Evolutionary conservation across 2,329 filamentous ascomycete species (phyloP).

Genomic region (Ustulina deusta): DNA sequence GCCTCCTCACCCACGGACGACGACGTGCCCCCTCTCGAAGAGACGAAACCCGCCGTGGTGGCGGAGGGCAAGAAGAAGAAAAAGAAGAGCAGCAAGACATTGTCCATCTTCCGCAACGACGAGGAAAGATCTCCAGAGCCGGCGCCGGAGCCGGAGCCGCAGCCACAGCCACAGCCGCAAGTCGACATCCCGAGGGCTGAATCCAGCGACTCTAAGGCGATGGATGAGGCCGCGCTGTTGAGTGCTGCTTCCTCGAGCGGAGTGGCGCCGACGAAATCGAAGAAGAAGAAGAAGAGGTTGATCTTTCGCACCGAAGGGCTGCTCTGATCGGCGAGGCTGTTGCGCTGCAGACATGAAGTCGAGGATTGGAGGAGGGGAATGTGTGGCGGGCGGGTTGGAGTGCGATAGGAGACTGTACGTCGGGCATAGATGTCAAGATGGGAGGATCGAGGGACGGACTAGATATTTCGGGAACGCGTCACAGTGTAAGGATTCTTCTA

Average conservation of each 20-base stretch:
- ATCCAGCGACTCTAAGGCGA: not conserved
- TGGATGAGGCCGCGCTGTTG: not conserved
- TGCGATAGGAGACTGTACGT: not conserved
- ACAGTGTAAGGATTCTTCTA: not conserved
- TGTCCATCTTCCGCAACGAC: conserved; percentile 23
- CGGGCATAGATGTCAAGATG: not conserved
- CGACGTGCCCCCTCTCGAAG: not conserved
- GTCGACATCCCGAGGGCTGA: not conserved
- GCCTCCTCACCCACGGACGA: not conserved
- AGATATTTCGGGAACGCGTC: not conserved
- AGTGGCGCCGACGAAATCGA: not conserved
- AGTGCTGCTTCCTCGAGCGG: conserved; percentile 7
- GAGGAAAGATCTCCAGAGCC: not conserved
- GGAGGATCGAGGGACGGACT: not conserved
- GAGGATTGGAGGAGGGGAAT: not conserved
- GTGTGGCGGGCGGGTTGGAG: not conserved
- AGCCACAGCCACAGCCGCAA: not conserved
- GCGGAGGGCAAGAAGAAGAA: not conserved
- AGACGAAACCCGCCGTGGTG: not conserved
- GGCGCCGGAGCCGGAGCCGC: not conserved
- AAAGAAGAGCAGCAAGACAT: conserved; percentile 15
- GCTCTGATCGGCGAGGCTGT: not conserved
- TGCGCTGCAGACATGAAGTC: too few relatives aligned
- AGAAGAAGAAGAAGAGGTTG: conserved; percentile 30
- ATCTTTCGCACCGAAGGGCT: conserved; percentile 7